Base-by-base conservation (phyloP, 805 yeast species). In the Citeromyces matritensis region DNA sequence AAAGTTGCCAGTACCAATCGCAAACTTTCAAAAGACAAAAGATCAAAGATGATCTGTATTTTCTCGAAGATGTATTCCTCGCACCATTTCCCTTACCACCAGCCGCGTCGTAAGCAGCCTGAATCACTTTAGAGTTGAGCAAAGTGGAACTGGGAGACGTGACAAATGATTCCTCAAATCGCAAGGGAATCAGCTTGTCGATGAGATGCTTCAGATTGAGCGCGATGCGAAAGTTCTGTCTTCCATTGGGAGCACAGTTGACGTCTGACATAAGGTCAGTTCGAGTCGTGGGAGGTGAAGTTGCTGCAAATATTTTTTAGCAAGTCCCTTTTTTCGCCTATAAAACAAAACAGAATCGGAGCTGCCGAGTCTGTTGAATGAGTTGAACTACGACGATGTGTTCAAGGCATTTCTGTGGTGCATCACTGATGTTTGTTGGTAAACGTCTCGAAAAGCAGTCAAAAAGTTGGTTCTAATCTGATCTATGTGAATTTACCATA, bases 11-110 rank as follows among this genome's bases (percentile, higher is more conserved):
- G 49, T 79, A 82, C 95, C 95, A 84, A 17, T 65, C 69, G 24
- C 78, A 65, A n/a, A 81, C 88, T 41, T 72, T 75, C 36, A 84
- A 55, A 35, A 84, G 56, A 30, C 81, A 73, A 50, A 79, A 84
- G 1, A 82, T 62, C 29, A 83, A 48, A 15, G 72, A 65, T 0
- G 85, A 74, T 33, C 77, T 66, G 47, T 82, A 82, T 44, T 73
- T 71, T 41, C 63, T 58, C 0, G 75, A 59, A 1, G 76, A 60
- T 1, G 76, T 55, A 1, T 72, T 73, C 15, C 51, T 45, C 31
- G 58, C 51, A 2, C 78, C 80, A 30, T 67, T 53, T 4, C 83
- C 83, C 30, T 60, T 59, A 13, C 94, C 94, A 7, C 93, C 93
- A 12, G 93, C 93, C 5, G 94, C 91, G 19, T 63, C 65, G 33